Conservation (phyloP, 164 flowering plant genomes). For the Nelumbo lutea region DNA sequence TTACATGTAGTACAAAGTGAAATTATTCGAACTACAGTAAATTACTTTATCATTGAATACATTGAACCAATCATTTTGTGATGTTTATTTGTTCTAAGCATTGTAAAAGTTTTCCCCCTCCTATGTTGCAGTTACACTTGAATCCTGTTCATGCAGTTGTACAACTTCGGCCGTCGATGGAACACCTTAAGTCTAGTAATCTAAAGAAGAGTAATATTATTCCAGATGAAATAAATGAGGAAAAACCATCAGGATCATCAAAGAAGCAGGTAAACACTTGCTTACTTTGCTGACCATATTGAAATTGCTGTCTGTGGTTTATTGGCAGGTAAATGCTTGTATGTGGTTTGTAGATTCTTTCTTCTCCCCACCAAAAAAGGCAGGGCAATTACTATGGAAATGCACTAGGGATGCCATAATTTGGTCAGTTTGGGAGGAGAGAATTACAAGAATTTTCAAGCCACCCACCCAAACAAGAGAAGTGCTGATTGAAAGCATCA, state of each 20-base stretch:
- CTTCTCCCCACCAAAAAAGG: too few relatives aligned
- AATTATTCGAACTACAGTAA: too few relatives aligned
- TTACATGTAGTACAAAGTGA: too few relatives aligned
- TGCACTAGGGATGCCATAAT: too few relatives aligned
- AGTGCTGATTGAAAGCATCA: too few relatives aligned
- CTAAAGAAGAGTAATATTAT: conserved; percentile 25
- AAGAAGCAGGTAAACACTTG: conserved; percentile 38
- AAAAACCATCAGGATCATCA: conserved; percentile 29
- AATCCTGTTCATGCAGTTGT: conserved; percentile 82
- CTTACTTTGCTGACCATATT: neutral
- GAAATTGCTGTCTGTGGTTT: too few relatives aligned
- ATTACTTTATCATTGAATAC: neutral
- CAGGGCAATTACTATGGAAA: too few relatives aligned
- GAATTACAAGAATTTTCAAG: too few relatives aligned
- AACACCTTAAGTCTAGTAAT: conserved; percentile 32
- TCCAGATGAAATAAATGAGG: conserved; percentile 17
- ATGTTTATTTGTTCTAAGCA: conserved; percentile 5
- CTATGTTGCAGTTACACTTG: conserved; percentile 74
- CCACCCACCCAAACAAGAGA: too few relatives aligned
- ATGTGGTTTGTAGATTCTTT: too few relatives aligned
- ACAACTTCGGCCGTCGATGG: conserved; percentile 83
- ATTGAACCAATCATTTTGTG: neutral
- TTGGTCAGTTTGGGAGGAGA: too few relatives aligned
- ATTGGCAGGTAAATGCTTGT: too few relatives aligned
- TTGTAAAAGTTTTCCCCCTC: conserved; percentile 14